These are phyloP conservation scores for Madurella mycetomatis DNA, from an alignment of 2,329 filamentous ascomycete species.

Conservation along the genomic window DNA sequence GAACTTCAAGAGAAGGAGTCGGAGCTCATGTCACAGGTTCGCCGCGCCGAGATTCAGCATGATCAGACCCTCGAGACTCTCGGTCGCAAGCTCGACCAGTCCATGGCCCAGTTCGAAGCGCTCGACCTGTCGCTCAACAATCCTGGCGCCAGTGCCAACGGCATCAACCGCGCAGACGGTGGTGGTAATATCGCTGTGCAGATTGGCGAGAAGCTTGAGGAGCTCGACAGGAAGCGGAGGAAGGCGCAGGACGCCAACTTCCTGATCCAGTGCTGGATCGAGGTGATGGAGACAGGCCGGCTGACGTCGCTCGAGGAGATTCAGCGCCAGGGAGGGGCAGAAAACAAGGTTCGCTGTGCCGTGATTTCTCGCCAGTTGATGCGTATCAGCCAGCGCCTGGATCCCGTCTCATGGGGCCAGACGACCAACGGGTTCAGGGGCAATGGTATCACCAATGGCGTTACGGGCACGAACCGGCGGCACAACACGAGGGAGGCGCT, in stretches of 20 bases:
- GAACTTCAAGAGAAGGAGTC: constrained; percentile 88
- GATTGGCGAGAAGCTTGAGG: constrained; percentile 89
- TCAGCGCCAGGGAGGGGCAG: constrained; percentile 74
- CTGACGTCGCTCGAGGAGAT: constrained; percentile 86
- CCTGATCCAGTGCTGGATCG: constrained; percentile 92
- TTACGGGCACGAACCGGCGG: constrained; percentile 40
- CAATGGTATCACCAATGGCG: constrained; percentile 49
- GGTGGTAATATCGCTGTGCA: constrained; percentile 90
- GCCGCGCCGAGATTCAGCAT: constrained; percentile 87
- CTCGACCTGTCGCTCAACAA: constrained; percentile 79
- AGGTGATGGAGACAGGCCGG: constrained; percentile 85
- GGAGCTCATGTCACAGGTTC: constrained; percentile 82
- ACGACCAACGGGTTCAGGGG: constrained; percentile 51
- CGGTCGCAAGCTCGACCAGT: constrained; percentile 83
- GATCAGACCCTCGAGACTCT: constrained; percentile 84
- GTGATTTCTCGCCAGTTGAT: constrained; percentile 90
- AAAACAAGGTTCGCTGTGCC: constrained; percentile 91
- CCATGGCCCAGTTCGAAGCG: constrained; percentile 86
- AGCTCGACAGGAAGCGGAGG: constrained; percentile 86
- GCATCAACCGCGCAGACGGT: constrained; percentile 47
- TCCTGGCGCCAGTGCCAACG: constrained; percentile 42
- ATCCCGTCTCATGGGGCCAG: constrained; percentile 68
- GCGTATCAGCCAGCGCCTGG: constrained; percentile 87
- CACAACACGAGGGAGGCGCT: constrained; percentile 81
- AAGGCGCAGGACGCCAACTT: constrained; percentile 91